These are phyloP conservation scores for Nissolia schottii DNA, from an alignment of 306 rosid genomes.

Conservation along the genomic window DNA sequence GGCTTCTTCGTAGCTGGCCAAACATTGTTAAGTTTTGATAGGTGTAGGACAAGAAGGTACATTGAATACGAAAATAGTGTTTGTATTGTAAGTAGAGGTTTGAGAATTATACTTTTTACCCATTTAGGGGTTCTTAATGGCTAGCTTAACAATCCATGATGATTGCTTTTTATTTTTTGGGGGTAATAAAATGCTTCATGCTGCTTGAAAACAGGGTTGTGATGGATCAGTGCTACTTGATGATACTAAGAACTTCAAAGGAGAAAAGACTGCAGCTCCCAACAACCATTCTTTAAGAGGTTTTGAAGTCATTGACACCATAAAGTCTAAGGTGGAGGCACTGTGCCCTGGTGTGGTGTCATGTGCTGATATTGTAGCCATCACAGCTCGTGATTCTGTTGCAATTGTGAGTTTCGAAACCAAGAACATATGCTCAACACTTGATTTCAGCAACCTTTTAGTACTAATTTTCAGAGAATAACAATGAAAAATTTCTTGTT, in stretches of 20 bases:
- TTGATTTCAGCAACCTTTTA: not conserved
- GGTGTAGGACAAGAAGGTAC: no score
- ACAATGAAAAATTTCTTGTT: no score
- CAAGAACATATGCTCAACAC: not conserved
- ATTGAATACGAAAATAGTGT: no score
- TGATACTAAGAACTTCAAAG: slow-evolving; percentile 47
- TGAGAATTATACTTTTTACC: no score
- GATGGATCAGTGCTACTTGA: slow-evolving; percentile 77
- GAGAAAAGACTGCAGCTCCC: slow-evolving; percentile 76
- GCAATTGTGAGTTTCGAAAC: slow-evolving; percentile 43
- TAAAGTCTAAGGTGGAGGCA: slow-evolving; percentile 59
- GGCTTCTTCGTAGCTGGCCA: no score
- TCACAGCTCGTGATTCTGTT: slow-evolving; percentile 80
- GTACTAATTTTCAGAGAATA: not conserved
- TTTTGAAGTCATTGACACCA: slow-evolving; percentile 52
- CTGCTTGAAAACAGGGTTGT: slow-evolving; percentile 57
- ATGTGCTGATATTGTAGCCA: slow-evolving; percentile 76
- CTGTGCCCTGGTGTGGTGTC: slow-evolving; percentile 72
- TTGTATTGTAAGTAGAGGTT: no score
- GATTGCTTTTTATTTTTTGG: no score
- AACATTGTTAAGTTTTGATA: no score
- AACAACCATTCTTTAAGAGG: slow-evolving; percentile 57
- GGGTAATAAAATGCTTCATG: no score
- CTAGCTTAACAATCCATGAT: no score
- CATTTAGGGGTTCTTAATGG: no score